Percentiles rank a stretch among this genome's conserved stretches.
Evolutionary conservation across 257 asterid genomes (phyloP).

Genomic region (Solanum medicagineum): DNA sequence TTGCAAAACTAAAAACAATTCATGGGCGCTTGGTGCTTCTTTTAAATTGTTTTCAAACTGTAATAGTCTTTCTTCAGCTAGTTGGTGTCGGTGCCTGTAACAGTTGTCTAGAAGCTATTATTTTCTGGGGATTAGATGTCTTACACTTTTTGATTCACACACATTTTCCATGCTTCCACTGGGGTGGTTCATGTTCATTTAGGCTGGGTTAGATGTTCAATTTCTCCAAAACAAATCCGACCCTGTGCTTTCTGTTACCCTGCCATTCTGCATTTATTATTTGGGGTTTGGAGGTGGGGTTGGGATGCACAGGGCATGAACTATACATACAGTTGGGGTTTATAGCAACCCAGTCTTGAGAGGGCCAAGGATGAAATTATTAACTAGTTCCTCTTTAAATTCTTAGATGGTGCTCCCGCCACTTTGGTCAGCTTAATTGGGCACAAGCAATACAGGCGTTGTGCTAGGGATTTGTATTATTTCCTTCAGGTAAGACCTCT

Average conservation of each 20-base stretch:
- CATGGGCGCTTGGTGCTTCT: neutral
- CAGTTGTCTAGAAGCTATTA: neutral
- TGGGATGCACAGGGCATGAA: neutral
- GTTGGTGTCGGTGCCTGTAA: neutral
- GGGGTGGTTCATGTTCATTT: neutral
- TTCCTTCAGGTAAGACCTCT: conserved; percentile 74
- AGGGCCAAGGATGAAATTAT: neutral
- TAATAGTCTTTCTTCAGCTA: neutral
- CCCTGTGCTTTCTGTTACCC: neutral
- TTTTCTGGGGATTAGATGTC: neutral
- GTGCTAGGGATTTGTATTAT: conserved; percentile 80
- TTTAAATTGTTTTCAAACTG: neutral
- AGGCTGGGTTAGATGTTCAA: neutral
- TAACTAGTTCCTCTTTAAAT: neutral
- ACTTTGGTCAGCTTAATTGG: conserved; percentile 96
- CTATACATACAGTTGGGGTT: neutral
- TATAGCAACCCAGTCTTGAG: neutral
- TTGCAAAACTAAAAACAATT: neutral
- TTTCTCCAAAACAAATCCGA: neutral
- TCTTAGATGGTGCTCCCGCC: conserved; percentile 88
- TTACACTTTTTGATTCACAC: neutral
- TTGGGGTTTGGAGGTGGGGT: neutral
- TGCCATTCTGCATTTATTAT: neutral
- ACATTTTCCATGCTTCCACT: neutral
- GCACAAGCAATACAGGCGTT: conserved; percentile 75